phyloP scores from a whole-genome alignment of 2,329 filamentous ascomycete genomes.

The Apiospora rasikravindrae region DNA sequence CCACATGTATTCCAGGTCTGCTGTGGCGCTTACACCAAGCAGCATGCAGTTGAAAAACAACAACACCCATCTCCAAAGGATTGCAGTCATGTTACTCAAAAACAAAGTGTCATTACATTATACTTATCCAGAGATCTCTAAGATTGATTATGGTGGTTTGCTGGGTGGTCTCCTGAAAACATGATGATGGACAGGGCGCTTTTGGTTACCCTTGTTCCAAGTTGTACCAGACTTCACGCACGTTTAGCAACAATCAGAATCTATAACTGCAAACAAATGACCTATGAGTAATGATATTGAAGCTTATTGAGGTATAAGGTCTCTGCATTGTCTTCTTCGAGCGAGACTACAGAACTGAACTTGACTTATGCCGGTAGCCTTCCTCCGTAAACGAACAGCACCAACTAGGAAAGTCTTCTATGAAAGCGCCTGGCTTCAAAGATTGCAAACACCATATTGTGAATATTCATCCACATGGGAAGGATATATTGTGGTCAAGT shows the following conservation, averaged over 20 bases:
- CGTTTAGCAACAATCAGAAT: neutral
- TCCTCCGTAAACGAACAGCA: neutral
- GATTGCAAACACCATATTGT: neutral
- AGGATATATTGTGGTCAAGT: neutral
- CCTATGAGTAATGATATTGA: too few relatives aligned
- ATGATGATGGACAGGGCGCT: neutral
- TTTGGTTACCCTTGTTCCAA: neutral
- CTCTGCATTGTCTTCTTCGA: neutral
- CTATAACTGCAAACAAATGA: too few relatives aligned
- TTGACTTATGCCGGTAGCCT: neutral
- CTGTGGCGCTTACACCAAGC: neutral
- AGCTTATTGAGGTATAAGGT: too few relatives aligned
- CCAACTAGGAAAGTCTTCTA: neutral
- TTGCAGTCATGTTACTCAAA: neutral
- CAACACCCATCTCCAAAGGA: too few relatives aligned
- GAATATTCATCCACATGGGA: neutral
- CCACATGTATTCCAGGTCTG: neutral
- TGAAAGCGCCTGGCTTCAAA: neutral
- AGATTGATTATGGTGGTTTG: neutral
- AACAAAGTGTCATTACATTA: neutral
- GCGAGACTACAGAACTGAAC: neutral
- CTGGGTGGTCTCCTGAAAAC: neutral
- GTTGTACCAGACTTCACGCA: neutral
- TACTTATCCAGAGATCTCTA: neutral
- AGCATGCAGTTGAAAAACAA: neutral